phyloP scores from a whole-genome alignment of 2,329 filamentous ascomycete species.

The Cryoendolithus antarcticus region DNA sequence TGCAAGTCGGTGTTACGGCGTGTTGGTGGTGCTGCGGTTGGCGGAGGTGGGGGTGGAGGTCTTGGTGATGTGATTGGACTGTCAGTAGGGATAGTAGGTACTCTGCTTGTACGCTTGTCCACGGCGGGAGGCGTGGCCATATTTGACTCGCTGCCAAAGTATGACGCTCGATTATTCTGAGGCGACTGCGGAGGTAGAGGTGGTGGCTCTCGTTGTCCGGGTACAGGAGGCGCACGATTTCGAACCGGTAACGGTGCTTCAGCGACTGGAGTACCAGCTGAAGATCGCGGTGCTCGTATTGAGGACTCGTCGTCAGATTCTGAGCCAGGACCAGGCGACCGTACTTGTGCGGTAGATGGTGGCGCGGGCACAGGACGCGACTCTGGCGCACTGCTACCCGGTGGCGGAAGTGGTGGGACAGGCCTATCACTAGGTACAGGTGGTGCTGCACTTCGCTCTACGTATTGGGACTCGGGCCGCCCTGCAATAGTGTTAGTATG shows the following conservation, averaged over 20 bases:
- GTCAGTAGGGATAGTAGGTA: conserved; percentile 22
- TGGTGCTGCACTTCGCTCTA: conserved; percentile 15
- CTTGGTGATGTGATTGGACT: conserved; percentile 26
- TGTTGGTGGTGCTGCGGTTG: conserved; percentile 25
- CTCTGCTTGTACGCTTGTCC: conserved; percentile 25
- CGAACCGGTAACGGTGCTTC: conserved; percentile 19
- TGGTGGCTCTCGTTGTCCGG: conserved; percentile 12
- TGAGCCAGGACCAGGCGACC: conserved; percentile 64
- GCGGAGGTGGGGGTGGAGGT: conserved; percentile 38
- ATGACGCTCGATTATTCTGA: conserved; percentile 28
- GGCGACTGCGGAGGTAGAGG: conserved; percentile 14
- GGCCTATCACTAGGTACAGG: conserved; percentile 27
- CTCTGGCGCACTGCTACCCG: neutral
- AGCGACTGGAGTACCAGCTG: conserved; percentile 23
- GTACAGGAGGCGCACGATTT: conserved; percentile 24
- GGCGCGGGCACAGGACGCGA: conserved; percentile 47
- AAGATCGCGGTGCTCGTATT: conserved; percentile 29
- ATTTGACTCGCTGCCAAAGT: conserved; percentile 27
- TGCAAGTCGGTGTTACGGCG: conserved; percentile 21
- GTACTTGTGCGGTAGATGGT: conserved; percentile 33
- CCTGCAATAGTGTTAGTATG: conserved; percentile 9
- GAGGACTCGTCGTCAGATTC: conserved; percentile 84
- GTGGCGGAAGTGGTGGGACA: conserved; percentile 21
- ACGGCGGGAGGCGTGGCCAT: conserved; percentile 14
- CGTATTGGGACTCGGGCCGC: conserved; percentile 1